Base-by-base conservation (phyloP, 2,329 filamentous ascomycete genomes). In the Curvularia spicifera region DNA sequence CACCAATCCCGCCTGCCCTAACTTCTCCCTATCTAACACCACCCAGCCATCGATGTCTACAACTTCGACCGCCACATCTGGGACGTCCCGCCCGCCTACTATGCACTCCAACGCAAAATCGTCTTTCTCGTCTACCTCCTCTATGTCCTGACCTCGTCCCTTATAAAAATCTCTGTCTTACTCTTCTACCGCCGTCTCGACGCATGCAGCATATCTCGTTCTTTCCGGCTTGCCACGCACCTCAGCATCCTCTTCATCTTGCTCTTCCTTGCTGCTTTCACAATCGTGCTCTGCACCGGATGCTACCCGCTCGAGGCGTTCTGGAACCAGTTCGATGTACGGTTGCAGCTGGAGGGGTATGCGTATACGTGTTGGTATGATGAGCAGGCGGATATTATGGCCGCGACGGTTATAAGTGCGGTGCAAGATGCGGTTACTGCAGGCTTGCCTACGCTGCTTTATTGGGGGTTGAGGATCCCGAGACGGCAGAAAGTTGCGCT, bases 101-200 rank as follows among this genome's bases (percentile, higher is more conserved):
- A 10, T 67, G 51, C 40, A 22, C 56, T 15, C 46, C 45, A 61
- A n/a, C 60, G 62, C 24, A 61, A 69, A 47, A 24, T 57, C 5
- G 44, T 63, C 39, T 44, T 72, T 4, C 37, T 51, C 5, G 60
- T 71, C 22, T 64, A 69, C 39, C 15, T 57, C 10, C 29, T 67
- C 5, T 72, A 69, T 37, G 48, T 60, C 12, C 6, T 63, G 3
- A 39, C 57, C 0, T 47, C 59, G 6, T 61, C 67, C 1, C 51
- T 68, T 3, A 63, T 71, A 33, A 72, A 71, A 45, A 52, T 68
- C 9, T 69, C 67, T 20, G 69, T 71, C 12, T 57, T 72, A 3
- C 61, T 65, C 22, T 68, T 68, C 60, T 68, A 66, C 51, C 63
- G 63, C 5, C 64, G 66, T 12, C 56, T 70, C 5, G 60, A 62